Conservation (phyloP, 2,329 filamentous ascomycete species). For the Harringtonia lauricola region DNA sequence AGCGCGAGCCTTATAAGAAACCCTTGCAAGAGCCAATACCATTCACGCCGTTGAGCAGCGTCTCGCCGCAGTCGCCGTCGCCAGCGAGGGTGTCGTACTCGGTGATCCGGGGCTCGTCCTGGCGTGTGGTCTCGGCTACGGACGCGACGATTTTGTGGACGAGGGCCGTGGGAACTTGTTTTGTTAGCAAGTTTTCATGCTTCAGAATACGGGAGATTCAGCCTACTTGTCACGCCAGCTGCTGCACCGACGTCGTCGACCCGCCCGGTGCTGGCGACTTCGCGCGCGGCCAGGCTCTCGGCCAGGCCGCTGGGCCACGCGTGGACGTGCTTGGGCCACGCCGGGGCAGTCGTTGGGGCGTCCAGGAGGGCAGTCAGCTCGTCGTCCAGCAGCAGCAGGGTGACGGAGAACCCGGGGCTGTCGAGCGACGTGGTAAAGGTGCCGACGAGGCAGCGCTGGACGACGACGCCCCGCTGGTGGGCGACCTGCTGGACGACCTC, state of each 20-base stretch:
- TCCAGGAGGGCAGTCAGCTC: constrained; percentile 61
- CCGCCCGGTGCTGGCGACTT: constrained; percentile 20
- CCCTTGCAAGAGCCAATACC: constrained; percentile 28
- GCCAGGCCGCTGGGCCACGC: constrained; percentile 53
- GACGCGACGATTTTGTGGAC: neutral
- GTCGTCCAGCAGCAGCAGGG: constrained; percentile 48
- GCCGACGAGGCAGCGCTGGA: constrained; percentile 34
- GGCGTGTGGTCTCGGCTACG: constrained; percentile 9
- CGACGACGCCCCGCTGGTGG: too few species aligned
- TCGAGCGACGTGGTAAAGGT: constrained; percentile 72
- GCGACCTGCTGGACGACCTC: constrained; percentile 52
- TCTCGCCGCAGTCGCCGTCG: constrained; percentile 62
- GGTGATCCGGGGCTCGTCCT: constrained; percentile 59
- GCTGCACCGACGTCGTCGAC: constrained; percentile 30
- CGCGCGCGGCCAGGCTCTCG: too few species aligned
- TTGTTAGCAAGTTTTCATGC: neutral
- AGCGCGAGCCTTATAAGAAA: constrained; percentile 18
- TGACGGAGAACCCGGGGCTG: constrained; percentile 62
- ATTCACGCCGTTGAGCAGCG: neutral
- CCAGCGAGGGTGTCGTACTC: constrained; percentile 71
- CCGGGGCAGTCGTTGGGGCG: constrained; percentile 54
- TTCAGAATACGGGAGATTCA: neutral
- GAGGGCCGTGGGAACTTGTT: neutral
- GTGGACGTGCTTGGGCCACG: constrained; percentile 54
- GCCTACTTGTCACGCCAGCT: constrained; percentile 11